Percentiles rank a stretch among this genome's conserved stretches.
phyloP scores from a whole-genome alignment of 139 green algal genomes.

The Chlamydomonas sphaeroides region DNA sequence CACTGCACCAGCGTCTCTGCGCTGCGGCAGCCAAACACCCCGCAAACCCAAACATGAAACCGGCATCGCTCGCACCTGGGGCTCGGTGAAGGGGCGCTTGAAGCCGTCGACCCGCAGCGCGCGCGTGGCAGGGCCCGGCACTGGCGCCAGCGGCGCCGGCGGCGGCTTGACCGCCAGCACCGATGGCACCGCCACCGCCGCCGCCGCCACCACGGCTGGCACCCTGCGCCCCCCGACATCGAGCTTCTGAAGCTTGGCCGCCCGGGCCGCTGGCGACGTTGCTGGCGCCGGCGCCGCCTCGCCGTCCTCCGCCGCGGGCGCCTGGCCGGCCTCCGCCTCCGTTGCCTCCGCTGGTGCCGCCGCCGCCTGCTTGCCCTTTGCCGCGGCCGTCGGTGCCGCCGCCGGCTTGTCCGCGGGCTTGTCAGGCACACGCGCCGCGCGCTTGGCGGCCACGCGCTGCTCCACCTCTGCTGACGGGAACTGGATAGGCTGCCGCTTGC shows the following conservation, averaged over 20 bases:
- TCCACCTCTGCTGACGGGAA: slow-evolving; percentile 15
- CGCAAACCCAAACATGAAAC: no score
- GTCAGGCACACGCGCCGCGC: neutral
- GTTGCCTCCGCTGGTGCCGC: neutral
- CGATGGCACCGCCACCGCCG: neutral
- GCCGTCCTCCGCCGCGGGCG: neutral
- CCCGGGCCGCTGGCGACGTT: neutral
- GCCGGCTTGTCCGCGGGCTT: neutral
- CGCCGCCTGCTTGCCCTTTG: neutral
- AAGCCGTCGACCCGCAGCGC: slow-evolving; percentile 84
- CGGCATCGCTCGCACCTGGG: slow-evolving; percentile 3
- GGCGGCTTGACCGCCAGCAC: neutral
- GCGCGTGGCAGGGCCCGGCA: slow-evolving; percentile 33
- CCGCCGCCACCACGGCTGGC: neutral
- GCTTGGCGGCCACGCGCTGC: slow-evolving; percentile 29
- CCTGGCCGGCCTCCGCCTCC: neutral
- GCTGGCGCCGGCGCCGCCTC: no score
- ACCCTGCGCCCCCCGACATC: slow-evolving; percentile 6
- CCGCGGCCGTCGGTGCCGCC: neutral
- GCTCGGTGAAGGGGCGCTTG: slow-evolving; percentile 81
- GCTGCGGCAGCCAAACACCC: no score
- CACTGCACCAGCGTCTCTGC: no score
- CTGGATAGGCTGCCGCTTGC: slow-evolving; percentile 27
- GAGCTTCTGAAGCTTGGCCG: slow-evolving; percentile 36
- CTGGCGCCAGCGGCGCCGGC: neutral